A percentile compares a stretch with the other conserved stretches of the same genome.
Conservation (phyloP, 257 asterid genomes). For the Gynochthodes officinalis region DNA sequence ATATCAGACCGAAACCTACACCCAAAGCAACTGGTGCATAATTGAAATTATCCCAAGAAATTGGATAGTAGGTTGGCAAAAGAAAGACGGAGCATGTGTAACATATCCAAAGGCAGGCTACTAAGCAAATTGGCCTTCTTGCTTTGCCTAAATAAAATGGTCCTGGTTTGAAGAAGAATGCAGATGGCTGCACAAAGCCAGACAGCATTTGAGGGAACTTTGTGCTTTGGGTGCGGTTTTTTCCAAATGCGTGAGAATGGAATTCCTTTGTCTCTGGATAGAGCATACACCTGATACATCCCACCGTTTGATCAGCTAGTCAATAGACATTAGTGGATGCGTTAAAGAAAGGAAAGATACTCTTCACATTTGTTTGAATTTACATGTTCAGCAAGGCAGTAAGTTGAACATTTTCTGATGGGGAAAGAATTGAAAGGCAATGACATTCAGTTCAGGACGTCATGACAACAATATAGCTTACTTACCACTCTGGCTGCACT, state of each 20-base stretch:
- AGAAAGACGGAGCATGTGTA: constrained; percentile 42
- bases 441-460: no score
- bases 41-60: constrained; percentile 35
- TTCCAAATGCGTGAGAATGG: constrained; percentile 40
- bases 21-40: constrained; percentile 43
- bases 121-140: constrained; percentile 34
- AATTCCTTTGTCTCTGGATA: constrained; percentile 45
- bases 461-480: background rate
- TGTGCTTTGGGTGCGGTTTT: constrained; percentile 34
- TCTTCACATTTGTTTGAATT: background rate
- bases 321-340: background rate
- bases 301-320: background rate
- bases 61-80: constrained; percentile 37
- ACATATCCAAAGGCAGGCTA: constrained; percentile 41
- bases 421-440: background rate
- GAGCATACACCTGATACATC: constrained; percentile 32
- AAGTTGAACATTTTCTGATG: no score
- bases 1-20: constrained; percentile 22
- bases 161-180: constrained; percentile 37
- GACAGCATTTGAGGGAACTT: constrained; percentile 41
- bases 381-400: background rate
- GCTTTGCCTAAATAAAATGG: constrained; percentile 45
- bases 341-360: background rate
- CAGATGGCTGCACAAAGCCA: constrained; percentile 44
- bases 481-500: constrained; percentile 46